These are phyloP conservation scores for Colletotrichum tamarilloi DNA, from an alignment of 2,329 filamentous ascomycete species.

Conservation along the genomic window DNA sequence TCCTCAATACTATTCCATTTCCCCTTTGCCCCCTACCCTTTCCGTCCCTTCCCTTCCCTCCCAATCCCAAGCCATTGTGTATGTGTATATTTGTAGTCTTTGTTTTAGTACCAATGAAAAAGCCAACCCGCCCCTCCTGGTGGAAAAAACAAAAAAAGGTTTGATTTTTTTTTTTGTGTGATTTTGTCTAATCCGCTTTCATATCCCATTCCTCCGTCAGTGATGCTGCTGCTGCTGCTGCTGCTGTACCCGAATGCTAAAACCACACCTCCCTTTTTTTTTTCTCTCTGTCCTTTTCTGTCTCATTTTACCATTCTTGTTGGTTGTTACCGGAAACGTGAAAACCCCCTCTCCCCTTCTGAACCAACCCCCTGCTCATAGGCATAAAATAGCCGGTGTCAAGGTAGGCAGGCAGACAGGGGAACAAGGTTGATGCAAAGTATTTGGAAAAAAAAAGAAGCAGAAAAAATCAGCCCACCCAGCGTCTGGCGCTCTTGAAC, in stretches of 20 bases:
- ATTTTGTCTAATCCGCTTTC: not conserved
- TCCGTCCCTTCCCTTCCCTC: not conserved
- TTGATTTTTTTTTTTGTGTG: not conserved
- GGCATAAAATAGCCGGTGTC: not conserved
- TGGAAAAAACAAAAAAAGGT: not conserved
- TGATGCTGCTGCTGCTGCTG: not conserved
- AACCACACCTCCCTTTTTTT: not conserved
- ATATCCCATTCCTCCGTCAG: not conserved
- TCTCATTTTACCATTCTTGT: not conserved
- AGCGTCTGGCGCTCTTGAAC: constrained; percentile 88
- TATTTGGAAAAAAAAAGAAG: too few relatives aligned
- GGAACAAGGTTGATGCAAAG: not conserved
- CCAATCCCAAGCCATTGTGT: not conserved
- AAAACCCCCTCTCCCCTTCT: not conserved
- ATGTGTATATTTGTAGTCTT: not conserved
- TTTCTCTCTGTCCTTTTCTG: not conserved
- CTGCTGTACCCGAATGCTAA: not conserved
- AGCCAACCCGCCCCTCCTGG: not conserved
- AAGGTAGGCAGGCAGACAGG: not conserved
- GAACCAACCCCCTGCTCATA: not conserved
- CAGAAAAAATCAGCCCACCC: constrained; percentile 72
- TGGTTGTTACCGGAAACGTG: not conserved
- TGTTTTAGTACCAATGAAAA: not conserved
- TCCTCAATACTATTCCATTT: not conserved
- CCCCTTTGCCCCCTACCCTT: constrained; percentile 6